These are phyloP conservation scores for Eutypa lata DNA, from an alignment of 2,329 filamentous ascomycete genomes.

Conservation along the genomic window DNA sequence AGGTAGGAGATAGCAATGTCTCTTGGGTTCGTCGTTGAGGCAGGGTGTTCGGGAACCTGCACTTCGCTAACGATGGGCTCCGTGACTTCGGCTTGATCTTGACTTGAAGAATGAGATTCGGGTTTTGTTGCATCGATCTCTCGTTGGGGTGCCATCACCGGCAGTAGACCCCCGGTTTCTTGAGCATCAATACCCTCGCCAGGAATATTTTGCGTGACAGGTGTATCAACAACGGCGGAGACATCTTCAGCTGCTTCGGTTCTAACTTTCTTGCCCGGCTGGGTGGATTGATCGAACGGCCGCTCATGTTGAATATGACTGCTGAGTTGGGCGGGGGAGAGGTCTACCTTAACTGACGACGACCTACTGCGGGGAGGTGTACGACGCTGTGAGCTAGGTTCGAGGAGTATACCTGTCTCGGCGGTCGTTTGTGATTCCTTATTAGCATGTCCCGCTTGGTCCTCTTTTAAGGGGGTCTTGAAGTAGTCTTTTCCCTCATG, in stretches of 20 bases:
- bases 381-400: slow-evolving; percentile 11
- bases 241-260: slow-evolving; percentile 22
- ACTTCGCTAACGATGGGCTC: neutral
- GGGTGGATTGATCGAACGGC: slow-evolving; percentile 32
- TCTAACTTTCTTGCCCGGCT: slow-evolving; percentile 33
- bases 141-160: slow-evolving; percentile 10
- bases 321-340: slow-evolving; percentile 31
- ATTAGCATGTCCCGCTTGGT: slow-evolving; percentile 6
- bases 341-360: slow-evolving; percentile 19
- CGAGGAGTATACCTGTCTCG: slow-evolving; percentile 5
- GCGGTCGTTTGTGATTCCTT: slow-evolving; percentile 5
- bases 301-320: slow-evolving; percentile 34
- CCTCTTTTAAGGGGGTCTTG: slow-evolving; percentile 3
- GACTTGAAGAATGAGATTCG: slow-evolving; percentile 5
- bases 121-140: slow-evolving; percentile 16
- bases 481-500: slow-evolving; percentile 2
- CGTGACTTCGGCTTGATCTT: slow-evolving; percentile 3
- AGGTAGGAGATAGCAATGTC: slow-evolving; percentile 3
- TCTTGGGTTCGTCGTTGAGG: neutral
- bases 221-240: slow-evolving; percentile 19
- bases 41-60: neutral
- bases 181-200: neutral
- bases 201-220: slow-evolving; percentile 11
- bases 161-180: slow-evolving; percentile 9
- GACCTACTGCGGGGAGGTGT: slow-evolving; percentile 12